A percentile compares a stretch with the other conserved stretches of the same genome.
Conservation (phyloP, 2,329 filamentous ascomycete genomes). For the Onygenales sp. region DNA sequence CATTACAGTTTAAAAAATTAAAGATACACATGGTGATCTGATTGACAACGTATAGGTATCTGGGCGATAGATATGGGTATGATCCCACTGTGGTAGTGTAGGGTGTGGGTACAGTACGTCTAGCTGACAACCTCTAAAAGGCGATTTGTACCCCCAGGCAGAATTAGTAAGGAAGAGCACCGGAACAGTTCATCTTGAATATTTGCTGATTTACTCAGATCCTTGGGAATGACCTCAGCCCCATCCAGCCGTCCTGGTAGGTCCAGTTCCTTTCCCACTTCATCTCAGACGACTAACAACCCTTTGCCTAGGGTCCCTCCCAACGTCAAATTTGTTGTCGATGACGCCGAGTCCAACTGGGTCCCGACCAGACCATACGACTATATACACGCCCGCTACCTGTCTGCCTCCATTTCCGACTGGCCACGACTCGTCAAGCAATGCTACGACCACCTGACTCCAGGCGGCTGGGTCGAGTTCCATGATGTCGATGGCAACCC, state of each 20-base stretch:
- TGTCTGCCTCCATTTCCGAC: slow-evolving; percentile 43
- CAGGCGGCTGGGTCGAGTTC: slow-evolving; percentile 29
- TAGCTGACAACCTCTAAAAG: background rate
- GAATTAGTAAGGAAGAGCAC: slow-evolving; percentile 3
- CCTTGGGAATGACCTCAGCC: slow-evolving; percentile 8
- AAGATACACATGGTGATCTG: slow-evolving; percentile 12
- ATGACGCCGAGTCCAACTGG: slow-evolving; percentile 54
- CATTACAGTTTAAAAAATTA: background rate
- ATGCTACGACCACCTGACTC: slow-evolving; percentile 28
- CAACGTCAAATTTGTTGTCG: slow-evolving; percentile 53
- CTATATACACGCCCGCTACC: slow-evolving; percentile 44
- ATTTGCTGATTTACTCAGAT: slow-evolving; percentile 2
- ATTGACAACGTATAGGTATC: slow-evolving; percentile 17
- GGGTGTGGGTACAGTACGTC: background rate
- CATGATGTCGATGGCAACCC: slow-evolving; percentile 20
- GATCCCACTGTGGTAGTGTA: background rate
- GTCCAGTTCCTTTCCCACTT: background rate
- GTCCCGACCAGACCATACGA: slow-evolving; percentile 44
- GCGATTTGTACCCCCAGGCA: slow-evolving; percentile 6
- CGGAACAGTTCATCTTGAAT: background rate
- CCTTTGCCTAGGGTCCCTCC: slow-evolving; percentile 40
- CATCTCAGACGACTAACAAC: slow-evolving; percentile 10
- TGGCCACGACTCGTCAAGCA: slow-evolving; percentile 40
- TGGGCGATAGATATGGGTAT: slow-evolving; percentile 24
- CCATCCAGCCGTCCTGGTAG: background rate